Conservation (phyloP, 495 filamentous ascomycete species). For the Trichocladium antarcticum region DNA sequence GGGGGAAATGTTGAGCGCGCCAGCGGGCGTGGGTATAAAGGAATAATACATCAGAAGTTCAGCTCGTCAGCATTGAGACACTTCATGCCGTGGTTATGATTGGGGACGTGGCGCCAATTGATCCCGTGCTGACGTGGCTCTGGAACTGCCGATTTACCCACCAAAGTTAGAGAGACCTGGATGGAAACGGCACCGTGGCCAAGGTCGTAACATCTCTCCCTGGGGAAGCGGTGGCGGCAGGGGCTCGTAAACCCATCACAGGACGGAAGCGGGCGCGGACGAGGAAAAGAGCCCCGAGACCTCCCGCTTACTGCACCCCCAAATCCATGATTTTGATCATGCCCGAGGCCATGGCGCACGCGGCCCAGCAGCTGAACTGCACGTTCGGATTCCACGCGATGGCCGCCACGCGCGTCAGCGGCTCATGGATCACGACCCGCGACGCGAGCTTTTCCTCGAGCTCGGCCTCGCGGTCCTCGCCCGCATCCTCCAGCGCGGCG, state of each 20-base stretch:
- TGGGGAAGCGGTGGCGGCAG: no score
- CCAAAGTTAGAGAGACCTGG: no score
- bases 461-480: conserved; percentile 19
- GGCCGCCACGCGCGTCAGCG: conserved; percentile 35
- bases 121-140: no score
- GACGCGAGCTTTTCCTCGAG: conserved; percentile 25
- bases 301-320: conserved; percentile 26
- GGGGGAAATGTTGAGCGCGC: conserved; percentile 21
- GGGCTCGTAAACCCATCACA: no score
- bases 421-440: conserved; percentile 33
- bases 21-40: not conserved
- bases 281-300: no score
- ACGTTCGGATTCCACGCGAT: conserved; percentile 40
- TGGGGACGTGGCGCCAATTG: no score
- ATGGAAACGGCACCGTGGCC: no score
- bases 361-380: conserved; percentile 42
- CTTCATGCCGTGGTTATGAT: no score
- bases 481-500: conserved; percentile 18
- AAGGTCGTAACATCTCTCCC: no score
- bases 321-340: conserved; percentile 39
- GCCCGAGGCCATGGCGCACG: conserved; percentile 41
- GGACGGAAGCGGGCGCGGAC: no score
- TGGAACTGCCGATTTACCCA: no score
- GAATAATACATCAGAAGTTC: not conserved
- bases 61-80: no score